Conservation (phyloP, 2,329 filamentous ascomycete genomes). For the Elsinoe arachidis region DNA sequence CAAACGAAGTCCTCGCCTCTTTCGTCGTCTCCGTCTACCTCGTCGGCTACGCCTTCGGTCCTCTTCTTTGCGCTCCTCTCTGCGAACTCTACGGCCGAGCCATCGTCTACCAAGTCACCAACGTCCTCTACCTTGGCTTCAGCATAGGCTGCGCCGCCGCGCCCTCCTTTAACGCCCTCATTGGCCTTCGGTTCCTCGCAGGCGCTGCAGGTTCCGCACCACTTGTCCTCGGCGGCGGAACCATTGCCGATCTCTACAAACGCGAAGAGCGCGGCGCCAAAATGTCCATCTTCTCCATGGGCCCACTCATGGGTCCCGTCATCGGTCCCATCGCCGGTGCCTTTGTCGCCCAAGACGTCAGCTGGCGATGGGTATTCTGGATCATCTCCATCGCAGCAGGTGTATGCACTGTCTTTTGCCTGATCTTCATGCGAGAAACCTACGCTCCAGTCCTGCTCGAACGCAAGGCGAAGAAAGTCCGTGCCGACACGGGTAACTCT, state of each 20-base stretch:
- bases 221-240: slow-evolving; percentile 37
- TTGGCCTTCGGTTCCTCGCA: slow-evolving; percentile 26
- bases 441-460: slow-evolving; percentile 41
- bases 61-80: slow-evolving; percentile 35
- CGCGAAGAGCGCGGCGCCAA: slow-evolving; percentile 36
- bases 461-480: slow-evolving; percentile 36
- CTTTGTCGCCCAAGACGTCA: slow-evolving; percentile 39
- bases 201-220: slow-evolving; percentile 24
- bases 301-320: slow-evolving; percentile 33
- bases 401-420: slow-evolving; percentile 27
- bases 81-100: slow-evolving; percentile 29
- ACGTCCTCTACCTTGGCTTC: slow-evolving; percentile 25
- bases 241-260: slow-evolving; percentile 38
- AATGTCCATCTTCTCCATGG: slow-evolving; percentile 36
- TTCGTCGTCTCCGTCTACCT: slow-evolving; percentile 58
- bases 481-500: slow-evolving; percentile 42
- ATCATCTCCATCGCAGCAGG: slow-evolving; percentile 36
- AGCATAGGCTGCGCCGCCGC: slow-evolving; percentile 25
- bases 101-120: slow-evolving; percentile 25
- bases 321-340: slow-evolving; percentile 43
- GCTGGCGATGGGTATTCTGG: slow-evolving; percentile 49
- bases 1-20: slow-evolving; percentile 45
- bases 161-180: slow-evolving; percentile 21
- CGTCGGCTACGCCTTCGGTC: slow-evolving; percentile 43
- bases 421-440: slow-evolving; percentile 38